These are phyloP conservation scores for Phlegmacium glaucopus DNA, from an alignment of 768 basidiomycete genomes.

Conservation along the genomic window DNA sequence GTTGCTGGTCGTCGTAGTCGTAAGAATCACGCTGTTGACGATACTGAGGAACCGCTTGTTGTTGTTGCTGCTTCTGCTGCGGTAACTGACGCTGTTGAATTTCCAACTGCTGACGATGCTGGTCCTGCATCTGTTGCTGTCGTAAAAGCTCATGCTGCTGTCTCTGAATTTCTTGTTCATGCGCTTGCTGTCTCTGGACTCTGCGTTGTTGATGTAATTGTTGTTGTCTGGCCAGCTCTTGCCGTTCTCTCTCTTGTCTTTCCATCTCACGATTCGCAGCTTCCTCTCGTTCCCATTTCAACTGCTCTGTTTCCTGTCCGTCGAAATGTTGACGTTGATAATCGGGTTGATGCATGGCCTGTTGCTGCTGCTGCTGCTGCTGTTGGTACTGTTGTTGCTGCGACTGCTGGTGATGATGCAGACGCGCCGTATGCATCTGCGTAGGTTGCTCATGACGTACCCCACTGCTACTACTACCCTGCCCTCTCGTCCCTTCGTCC, in stretches of 20 bases:
- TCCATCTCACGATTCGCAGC: slow-evolving; percentile 15
- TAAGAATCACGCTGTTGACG: slow-evolving; percentile 7
- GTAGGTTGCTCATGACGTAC: neutral
- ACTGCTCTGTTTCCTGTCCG: slow-evolving; percentile 22
- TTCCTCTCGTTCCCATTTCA: slow-evolving; percentile 17
- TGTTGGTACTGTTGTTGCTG: slow-evolving; percentile 16
- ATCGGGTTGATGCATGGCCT: slow-evolving; percentile 22
- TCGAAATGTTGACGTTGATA: slow-evolving; percentile 26
- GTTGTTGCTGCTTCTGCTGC: slow-evolving; percentile 15
- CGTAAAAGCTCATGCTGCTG: slow-evolving; percentile 17
- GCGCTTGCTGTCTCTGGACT: slow-evolving; percentile 8
- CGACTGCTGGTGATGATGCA: slow-evolving; percentile 11
- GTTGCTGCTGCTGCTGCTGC: slow-evolving; percentile 21
- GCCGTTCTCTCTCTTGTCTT: slow-evolving; percentile 18
- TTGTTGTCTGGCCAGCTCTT: slow-evolving; percentile 20
- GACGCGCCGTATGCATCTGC: slow-evolving; percentile 5
- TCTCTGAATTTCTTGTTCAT: slow-evolving; percentile 17
- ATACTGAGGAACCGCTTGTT: slow-evolving; percentile 16
- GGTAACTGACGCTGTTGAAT: slow-evolving; percentile 14
- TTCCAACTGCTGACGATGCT: slow-evolving; percentile 18
- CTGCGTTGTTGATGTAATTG: slow-evolving; percentile 10
- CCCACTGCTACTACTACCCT: neutral
- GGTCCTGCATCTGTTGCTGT: slow-evolving; percentile 18
- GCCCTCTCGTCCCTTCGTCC: slow-evolving; percentile 12
- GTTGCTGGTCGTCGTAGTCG: slow-evolving; percentile 1